Base-by-base conservation (phyloP, 2,329 filamentous ascomycete species). In the Cytospora piceicola region DNA sequence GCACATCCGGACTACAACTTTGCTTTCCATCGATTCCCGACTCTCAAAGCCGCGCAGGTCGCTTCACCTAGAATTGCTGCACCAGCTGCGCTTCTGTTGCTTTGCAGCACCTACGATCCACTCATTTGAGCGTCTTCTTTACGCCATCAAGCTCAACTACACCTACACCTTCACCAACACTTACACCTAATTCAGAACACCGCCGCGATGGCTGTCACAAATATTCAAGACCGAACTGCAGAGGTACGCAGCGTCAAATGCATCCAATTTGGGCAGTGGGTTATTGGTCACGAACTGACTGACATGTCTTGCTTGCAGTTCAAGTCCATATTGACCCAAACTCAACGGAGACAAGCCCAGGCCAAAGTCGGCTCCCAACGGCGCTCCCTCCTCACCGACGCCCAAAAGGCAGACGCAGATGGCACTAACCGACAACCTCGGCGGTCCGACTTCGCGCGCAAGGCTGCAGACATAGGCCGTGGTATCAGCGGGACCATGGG, bases 191-290 rank as follows among this genome's bases (percentile, higher is more conserved):
- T 39, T 52, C 56, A 62, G 22, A 53, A 46, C 30, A 36, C 9
- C 52, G 58, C 56, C 75, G 76, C 68, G 60, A 90, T 90, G 87
- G 86, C 86, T 65, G 83, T 88, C 75, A 77, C 84, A 67, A 94
- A 93, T 60, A 96, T 98, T 77, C 95, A 99, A 83, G 95, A 99
- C 82, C 92, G 95, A 75, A 99, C 95, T 65, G 86, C 88, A 75
- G 95, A 99, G 66, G 66, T 67, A 63, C 29, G 66, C 22, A 17
- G 11, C 36, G 6, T n/a, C 49, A 27, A 24, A 15, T 7, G n/a
- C 32, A 49, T 11, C 24, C 27, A 49, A 17, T 39, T 8, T 30
- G 27, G 49, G 14, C 51, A 24, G 11, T 46, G 22, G 29, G 12
- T 22, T 11, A n/a, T n/a, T 22, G 4, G 22, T 52, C 58, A 30